Base-by-base conservation (phyloP, 1,284 basidiomycete species). In the Vanrija humicola region DNA sequence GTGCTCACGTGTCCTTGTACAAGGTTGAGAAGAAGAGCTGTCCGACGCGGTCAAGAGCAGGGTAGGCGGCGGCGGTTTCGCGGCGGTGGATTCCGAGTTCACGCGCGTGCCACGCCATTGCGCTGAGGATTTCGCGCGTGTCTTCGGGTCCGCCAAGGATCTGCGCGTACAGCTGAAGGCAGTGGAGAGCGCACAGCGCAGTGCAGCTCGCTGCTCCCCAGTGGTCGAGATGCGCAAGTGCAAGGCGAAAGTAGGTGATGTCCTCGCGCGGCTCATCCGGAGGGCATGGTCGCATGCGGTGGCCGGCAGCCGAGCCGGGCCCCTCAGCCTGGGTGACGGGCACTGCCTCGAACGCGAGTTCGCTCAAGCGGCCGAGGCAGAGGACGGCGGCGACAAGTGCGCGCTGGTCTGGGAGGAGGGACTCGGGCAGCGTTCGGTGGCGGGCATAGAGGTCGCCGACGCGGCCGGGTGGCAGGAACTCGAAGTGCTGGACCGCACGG, bases 1-100 rank as follows among this genome's bases (percentile, higher is more conserved):
- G 1, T 6, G 62, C 68, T 63, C 44, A 70, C 65, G 56, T 64
- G 44, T 70, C 68, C 48, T 61, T 60, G 54, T 68, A 68, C 38
- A 62, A 38, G 15, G 58, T 61, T 43, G 52, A 52, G 54, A 68
- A 62, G 47, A 66, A 55, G 34, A 58, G 50, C 46, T 62, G 55
- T 19, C 52, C 60, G 21, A 59, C 57, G n/a, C 50, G 46, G 39
- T 68, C 64, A 15, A 57, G 46, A 2, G 59, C 40, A 1, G 59
- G 50, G 40, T 68, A 65, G 3, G 64, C 54, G 1, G 50, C 53
- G 2, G 65, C 58, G 18, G 61, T 66, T 25, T 63, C 62, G 15
- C 48, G 52, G n/a, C 59, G 55, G 50, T 66, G 61, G 19, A 68
- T 50, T 2, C 65, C 64, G 3, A 68, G 63, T 34, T 66, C 61